phyloP scores from a whole-genome alignment of 2,329 filamentous ascomycete species.

The Aspergillus pseudonomiae region DNA sequence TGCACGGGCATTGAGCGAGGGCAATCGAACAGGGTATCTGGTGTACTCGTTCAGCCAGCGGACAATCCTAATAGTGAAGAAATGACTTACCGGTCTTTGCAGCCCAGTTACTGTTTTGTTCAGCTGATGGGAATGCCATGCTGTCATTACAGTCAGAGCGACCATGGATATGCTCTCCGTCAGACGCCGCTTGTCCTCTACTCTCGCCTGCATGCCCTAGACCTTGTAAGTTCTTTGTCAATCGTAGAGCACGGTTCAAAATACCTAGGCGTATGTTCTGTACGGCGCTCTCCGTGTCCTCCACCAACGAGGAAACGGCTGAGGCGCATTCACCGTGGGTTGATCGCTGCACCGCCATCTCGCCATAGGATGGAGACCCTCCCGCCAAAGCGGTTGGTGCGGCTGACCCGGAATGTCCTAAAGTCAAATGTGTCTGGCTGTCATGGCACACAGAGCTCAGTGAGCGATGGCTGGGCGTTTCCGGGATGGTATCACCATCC shows the following conservation, averaged over 20 bases:
- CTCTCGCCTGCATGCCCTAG: background rate
- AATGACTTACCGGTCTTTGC: background rate
- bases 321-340: background rate
- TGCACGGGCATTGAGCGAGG: background rate
- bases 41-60: background rate
- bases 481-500: background rate
- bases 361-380: background rate
- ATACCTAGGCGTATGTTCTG: background rate
- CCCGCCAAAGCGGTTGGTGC: background rate
- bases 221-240: background rate
- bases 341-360: background rate
- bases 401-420: background rate
- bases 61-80: background rate
- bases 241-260: background rate
- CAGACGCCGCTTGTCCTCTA: background rate
- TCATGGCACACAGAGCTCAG: background rate
- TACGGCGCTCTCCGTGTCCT: background rate
- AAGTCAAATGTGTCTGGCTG: background rate
- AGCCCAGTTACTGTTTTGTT: background rate
- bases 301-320: background rate
- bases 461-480: background rate
- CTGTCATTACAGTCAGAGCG: background rate
- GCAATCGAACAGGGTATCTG: background rate
- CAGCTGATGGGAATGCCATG: background rate
- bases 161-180: background rate